Conservation (phyloP, 83 land plant species). For the Picea engelmannii region DNA sequence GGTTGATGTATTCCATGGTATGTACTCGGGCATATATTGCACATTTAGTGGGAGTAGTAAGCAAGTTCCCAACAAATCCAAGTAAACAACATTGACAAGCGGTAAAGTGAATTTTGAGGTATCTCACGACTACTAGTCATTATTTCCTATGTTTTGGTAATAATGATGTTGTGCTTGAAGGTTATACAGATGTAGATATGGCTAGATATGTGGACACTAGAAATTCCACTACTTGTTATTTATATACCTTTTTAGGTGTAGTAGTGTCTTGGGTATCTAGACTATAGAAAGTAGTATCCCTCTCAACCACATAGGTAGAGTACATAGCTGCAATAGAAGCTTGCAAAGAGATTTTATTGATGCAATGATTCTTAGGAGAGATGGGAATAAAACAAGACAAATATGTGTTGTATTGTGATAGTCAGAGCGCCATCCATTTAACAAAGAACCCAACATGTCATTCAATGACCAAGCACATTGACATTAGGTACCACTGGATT, state of each 20-base stretch:
- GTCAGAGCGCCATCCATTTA: neutral
- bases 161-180: too few species aligned
- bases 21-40: slow-evolving; percentile 1
- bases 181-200: too few species aligned
- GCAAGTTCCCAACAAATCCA: neutral
- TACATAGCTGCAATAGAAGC: slow-evolving; percentile 6
- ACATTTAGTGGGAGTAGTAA: neutral
- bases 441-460: neutral
- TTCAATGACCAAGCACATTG: neutral
- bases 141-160: neutral
- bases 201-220: too few species aligned
- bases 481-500: neutral
- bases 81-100: neutral
- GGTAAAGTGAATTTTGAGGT: neutral
- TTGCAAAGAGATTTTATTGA: neutral
- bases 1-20: slow-evolving; percentile 13
- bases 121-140: neutral
- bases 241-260: neutral
- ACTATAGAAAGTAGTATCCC: neutral
- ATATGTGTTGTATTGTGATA: too few species aligned
- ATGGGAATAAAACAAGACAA: too few species aligned
- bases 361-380: neutral
- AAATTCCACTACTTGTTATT: neutral
- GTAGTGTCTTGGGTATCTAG: neutral
- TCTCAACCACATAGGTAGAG: neutral